These are phyloP conservation scores for Yarrowia yakushimensis DNA, from an alignment of 805 yeast species.

Conservation along the genomic window DNA sequence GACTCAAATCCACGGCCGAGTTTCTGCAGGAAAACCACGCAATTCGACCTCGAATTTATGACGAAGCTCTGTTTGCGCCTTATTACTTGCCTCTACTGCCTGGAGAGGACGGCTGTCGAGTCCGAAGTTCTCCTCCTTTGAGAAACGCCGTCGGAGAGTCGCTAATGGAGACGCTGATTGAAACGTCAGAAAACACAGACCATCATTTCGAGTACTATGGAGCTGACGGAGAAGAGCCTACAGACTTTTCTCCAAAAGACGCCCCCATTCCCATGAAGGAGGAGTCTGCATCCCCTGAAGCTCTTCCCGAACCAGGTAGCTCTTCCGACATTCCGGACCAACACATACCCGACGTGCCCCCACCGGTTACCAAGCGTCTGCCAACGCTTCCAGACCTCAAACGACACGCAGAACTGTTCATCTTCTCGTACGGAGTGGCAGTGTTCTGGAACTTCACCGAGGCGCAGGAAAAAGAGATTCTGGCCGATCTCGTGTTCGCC, in stretches of 20 bases:
- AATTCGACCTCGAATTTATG: slow-evolving; percentile 82
- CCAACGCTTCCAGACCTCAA: slow-evolving; percentile 39
- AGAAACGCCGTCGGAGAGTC: slow-evolving; percentile 36
- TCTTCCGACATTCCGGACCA: neutral
- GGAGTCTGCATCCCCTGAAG: neutral
- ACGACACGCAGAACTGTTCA: slow-evolving; percentile 73
- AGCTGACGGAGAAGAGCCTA: slow-evolving; percentile 19
- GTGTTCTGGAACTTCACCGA: slow-evolving; percentile 97
- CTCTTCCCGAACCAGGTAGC: neutral
- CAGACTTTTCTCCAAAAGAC: slow-evolving; percentile 8
- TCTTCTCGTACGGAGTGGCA: slow-evolving; percentile 90
- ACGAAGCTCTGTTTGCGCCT: slow-evolving; percentile 90
- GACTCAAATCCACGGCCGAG: slow-evolving; percentile 56
- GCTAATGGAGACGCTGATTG: slow-evolving; percentile 72
- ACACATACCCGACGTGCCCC: neutral
- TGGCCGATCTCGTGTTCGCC: slow-evolving; percentile 87
- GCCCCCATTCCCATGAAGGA: slow-evolving; percentile 11
- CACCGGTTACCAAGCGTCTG: neutral
- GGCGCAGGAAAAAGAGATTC: slow-evolving; percentile 83
- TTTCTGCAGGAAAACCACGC: slow-evolving; percentile 70
- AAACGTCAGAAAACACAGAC: slow-evolving; percentile 78
- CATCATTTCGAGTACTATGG: slow-evolving; percentile 75
- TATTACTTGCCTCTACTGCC: slow-evolving; percentile 83
- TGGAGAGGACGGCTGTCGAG: slow-evolving; percentile 51
- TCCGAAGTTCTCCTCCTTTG: slow-evolving; percentile 37